Evolutionary conservation across 495 filamentous ascomycete species (phyloP), one percentile per base, ranked within the genome.

Genomic region (Xylaria curta): DNA sequence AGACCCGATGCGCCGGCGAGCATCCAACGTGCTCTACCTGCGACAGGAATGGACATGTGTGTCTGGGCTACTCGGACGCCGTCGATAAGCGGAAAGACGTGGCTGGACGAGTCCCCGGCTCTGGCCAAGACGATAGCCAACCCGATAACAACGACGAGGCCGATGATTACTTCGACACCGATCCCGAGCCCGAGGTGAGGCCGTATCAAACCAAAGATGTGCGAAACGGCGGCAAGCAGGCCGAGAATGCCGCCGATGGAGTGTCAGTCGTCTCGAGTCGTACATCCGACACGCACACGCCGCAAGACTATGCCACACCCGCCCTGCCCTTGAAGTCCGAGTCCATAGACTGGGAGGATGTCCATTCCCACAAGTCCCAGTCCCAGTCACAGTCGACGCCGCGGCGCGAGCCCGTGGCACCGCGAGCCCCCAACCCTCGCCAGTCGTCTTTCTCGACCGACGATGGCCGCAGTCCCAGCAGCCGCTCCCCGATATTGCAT

Each of bases 1-100:
- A 95, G 82, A 94, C 92, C 68, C 87, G 93, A 80, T 95, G 93
- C 78, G 93, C 91, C 33, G 93, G 92, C 68, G 91, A 93, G 82
- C 89, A 90, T 73, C 91, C 91, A 79, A 85, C 88, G 2, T 94
- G 92, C 80, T 89, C 90, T 69, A 94, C 92, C 28, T 94, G 92
- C 75, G 86, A 86, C 58, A 91, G 93, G 73, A 92, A 91, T 79
- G 91, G 91, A 21, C 91, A 94, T 76, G 79, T 84, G 10, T 94
- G 92, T 78, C 80, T 90, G 21, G 91, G 92, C 44, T 94, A 93
- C 73, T 86, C 82, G 49, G 89, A 91, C 33, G 62, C 77, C 12
- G 70, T 79, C 51, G 85, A 86, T 72, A 84, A 81, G 76, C 82
- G 78, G 74, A 84, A 78, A 74, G 81, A 85, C 33, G 75, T 68